Percentiles rank a stretch among this genome's conserved stretches.
These are phyloP conservation scores for Plasmodium malariae DNA, from an alignment of 169 alveolate genomes.

Conservation along the genomic window DNA sequence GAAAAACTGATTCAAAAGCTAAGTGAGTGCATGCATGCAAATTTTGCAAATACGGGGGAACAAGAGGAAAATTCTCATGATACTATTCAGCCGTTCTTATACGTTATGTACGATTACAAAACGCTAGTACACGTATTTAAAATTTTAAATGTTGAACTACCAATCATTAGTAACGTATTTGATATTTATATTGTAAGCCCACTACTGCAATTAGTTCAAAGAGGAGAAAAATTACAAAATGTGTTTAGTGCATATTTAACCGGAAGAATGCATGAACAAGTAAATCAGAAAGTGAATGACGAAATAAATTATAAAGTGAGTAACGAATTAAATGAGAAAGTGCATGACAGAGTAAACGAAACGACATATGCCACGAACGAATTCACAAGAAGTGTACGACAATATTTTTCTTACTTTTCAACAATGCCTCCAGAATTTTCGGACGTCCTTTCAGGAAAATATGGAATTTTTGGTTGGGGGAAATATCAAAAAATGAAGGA, in stretches of 20 bases:
- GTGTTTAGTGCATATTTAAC: slow-evolving; percentile 26
- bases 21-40: slow-evolving; percentile 10
- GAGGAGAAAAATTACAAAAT: slow-evolving; percentile 75
- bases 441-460: slow-evolving; percentile 67
- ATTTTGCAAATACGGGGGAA: background rate
- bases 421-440: slow-evolving; percentile 57
- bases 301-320: background rate
- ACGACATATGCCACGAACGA: background rate
- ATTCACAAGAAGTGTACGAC: no score
- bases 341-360: background rate
- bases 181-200: slow-evolving; percentile 64
- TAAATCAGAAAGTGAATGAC: background rate
- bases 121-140: slow-evolving; percentile 55
- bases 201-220: slow-evolving; percentile 70
- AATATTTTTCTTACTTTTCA: slow-evolving; percentile 17
- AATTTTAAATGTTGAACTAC: slow-evolving; percentile 17
- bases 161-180: slow-evolving; percentile 39
- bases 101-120: slow-evolving; percentile 65
- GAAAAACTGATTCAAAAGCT: slow-evolving; percentile 10
- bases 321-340: background rate
- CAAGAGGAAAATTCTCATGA: background rate
- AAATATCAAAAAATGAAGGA: slow-evolving; percentile 52
- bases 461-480: slow-evolving; percentile 62
- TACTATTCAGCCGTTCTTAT: slow-evolving; percentile 20
- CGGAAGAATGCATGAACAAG: background rate